A percentile compares a stretch with the other conserved stretches of the same genome.
These are phyloP conservation scores for Porogramme epimiltina DNA, from an alignment of 1,284 basidiomycete species.

Conservation along the genomic window DNA sequence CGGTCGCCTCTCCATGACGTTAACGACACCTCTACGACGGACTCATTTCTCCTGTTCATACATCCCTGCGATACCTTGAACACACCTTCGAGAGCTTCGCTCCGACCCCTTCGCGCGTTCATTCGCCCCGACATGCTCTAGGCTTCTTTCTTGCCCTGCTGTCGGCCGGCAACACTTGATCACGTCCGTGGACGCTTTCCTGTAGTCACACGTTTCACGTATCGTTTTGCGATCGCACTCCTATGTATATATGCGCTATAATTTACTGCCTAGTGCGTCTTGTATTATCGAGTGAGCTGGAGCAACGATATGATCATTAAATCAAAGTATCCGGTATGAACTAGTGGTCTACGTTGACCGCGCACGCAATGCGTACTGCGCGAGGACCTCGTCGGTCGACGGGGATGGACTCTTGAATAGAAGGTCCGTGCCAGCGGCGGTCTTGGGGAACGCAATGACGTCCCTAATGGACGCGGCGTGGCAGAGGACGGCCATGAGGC, in stretches of 20 bases:
- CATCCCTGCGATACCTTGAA: background rate
- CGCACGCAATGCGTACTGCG: slow-evolving; percentile 62
- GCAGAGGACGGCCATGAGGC: slow-evolving; percentile 89
- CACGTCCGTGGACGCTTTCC: too few relatives aligned
- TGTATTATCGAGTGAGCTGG: slow-evolving; percentile 3
- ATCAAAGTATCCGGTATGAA: too few relatives aligned
- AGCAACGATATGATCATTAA: slow-evolving; percentile 1
- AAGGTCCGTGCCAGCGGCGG: slow-evolving; percentile 79
- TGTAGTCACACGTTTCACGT: too few relatives aligned
- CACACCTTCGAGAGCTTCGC: too few relatives aligned
- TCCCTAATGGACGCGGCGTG: slow-evolving; percentile 85
- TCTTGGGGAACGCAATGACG: slow-evolving; percentile 97
- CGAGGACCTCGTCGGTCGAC: slow-evolving; percentile 54
- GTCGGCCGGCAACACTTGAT: too few relatives aligned
- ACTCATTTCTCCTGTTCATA: too few relatives aligned
- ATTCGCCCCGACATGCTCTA: too few relatives aligned
- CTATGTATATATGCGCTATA: slow-evolving; percentile 18
- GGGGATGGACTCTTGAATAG: slow-evolving; percentile 87
- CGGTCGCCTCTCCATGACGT: slow-evolving; percentile 7
- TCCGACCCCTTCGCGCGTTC: too few relatives aligned
- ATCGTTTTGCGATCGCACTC: too few relatives aligned
- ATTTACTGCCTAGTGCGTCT: slow-evolving; percentile 13
- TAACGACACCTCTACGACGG: too few relatives aligned
- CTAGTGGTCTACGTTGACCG: background rate
- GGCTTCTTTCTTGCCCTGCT: too few relatives aligned